Evolutionary conservation across 2,329 filamentous ascomycete species (phyloP).

Genomic region (Pseudopithomyces maydicus): DNA sequence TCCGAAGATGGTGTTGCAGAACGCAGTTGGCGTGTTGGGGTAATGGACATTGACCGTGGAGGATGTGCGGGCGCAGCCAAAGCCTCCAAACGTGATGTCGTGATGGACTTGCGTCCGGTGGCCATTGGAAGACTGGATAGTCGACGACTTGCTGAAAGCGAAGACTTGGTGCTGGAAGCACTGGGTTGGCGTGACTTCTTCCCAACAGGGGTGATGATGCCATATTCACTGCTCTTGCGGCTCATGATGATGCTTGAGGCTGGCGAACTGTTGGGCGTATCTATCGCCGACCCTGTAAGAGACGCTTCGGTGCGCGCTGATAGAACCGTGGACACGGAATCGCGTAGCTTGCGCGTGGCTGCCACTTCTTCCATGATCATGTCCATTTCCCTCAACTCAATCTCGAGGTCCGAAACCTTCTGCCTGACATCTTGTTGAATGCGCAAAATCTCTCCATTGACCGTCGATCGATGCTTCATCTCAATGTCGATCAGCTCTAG

Average conservation of each 20-base stretch:
- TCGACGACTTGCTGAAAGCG: conserved; percentile 50
- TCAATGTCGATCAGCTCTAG: conserved; percentile 92
- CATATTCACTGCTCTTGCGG: conserved; percentile 55
- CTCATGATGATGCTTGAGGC: conserved; percentile 67
- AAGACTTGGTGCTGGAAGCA: conserved; percentile 49
- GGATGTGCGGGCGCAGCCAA: conserved; percentile 26
- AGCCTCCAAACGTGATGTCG: conserved; percentile 24
- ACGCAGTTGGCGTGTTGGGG: conserved; percentile 27
- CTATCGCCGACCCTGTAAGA: conserved; percentile 69
- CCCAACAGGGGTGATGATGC: conserved; percentile 50
- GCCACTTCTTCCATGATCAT: conserved; percentile 70
- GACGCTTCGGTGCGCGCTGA: conserved; percentile 73
- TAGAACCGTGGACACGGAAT: conserved; percentile 91
- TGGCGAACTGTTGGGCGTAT: conserved; percentile 65
- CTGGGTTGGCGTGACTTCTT: conserved; percentile 55
- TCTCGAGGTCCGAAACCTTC: conserved; percentile 78
- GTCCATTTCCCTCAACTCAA: conserved; percentile 79
- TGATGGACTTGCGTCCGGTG: conserved; percentile 29
- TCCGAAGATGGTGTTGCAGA: conserved; percentile 35
- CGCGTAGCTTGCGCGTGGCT: conserved; percentile 77
- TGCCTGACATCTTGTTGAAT: conserved; percentile 83
- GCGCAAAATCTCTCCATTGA: conserved; percentile 92
- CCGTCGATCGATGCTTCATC: conserved; percentile 91
- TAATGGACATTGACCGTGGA: conserved; percentile 31
- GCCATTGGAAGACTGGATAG: conserved; percentile 54